Base-by-base conservation (phyloP, 2,329 filamentous ascomycete genomes). In the Leptographium radiaticola region DNA sequence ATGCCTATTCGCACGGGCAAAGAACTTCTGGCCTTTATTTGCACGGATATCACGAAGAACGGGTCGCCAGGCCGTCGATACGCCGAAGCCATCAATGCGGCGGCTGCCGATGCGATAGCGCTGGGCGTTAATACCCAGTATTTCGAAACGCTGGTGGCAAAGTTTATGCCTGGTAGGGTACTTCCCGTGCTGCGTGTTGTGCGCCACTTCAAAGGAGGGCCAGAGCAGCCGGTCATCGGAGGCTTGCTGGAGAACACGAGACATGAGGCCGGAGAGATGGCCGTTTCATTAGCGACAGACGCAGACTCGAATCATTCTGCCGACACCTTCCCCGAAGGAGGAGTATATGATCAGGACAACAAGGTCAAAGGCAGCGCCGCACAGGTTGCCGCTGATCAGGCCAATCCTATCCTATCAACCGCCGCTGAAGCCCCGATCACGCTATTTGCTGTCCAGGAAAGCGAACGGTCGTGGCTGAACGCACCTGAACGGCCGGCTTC, bases 41-140 rank as follows among this genome's bases (percentile, higher is more conserved):
- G 38, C 12, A n/a, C 20, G 7, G 44, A 49, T 15, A 44, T 49
- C 1, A 46, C 39, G 1, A 18, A 9, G 9, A 44, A 46, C 43
- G 52, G 52, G 11, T 39, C 33, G 16, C 49, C 45, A 0, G 38
- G 46, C 9, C 34, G 38, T 33, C 39, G 18, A 7, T 53, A 54
- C 9, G 55, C 55, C 2, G 49, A 52, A 13, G 44, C 39, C 15
- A 49, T 56, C 31, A 49, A 52, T 16, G 38, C 39, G 12, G 52
- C 52, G 12, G 52, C 52, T 6, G 38, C 20, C 16, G 55, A 54
- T 33, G 55, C 55, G 6, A 56, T 54, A 52, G 52, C 55, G 12
- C 33, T 56, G 33, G 55, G 55, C 33, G 34, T 52, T 15, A 25
- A 43, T 15, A 16, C 45, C 15, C 4, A 25, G 15, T 54, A 54